These are phyloP conservation scores for Fusarium anguioides DNA, from an alignment of 2,329 filamentous ascomycete species.

Conservation along the genomic window DNA sequence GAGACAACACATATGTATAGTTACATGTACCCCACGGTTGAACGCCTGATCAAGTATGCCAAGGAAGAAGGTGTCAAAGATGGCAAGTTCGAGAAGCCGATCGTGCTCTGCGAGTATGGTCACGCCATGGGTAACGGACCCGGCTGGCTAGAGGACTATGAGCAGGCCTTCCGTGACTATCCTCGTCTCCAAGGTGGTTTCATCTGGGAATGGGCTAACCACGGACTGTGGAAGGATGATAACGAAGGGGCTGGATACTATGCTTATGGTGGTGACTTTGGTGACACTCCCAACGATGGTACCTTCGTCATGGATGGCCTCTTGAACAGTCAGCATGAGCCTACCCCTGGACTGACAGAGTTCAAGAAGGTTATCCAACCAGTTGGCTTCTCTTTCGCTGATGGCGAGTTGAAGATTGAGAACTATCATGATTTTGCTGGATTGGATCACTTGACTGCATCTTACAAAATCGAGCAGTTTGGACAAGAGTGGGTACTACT, in stretches of 20 bases:
- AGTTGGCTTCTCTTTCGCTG: constrained; percentile 55
- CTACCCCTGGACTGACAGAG: constrained; percentile 67
- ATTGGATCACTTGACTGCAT: constrained; percentile 55
- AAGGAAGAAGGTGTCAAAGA: constrained; percentile 57
- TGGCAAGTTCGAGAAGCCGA: constrained; percentile 64
- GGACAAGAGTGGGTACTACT: constrained; percentile 51
- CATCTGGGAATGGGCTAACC: constrained; percentile 75
- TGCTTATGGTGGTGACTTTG: constrained; percentile 72
- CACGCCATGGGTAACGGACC: constrained; percentile 82
- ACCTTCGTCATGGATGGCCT: constrained; percentile 73
- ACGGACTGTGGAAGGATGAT: constrained; percentile 65
- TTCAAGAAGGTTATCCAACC: constrained; percentile 69
- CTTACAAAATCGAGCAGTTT: constrained; percentile 58
- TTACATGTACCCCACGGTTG: constrained; percentile 72
- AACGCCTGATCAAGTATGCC: constrained; percentile 60
- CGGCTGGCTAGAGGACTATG: constrained; percentile 75
- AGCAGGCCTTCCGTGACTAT: constrained; percentile 70
- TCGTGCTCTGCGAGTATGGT: constrained; percentile 68
- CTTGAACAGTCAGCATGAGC: constrained; percentile 63
- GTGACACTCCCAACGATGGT: constrained; percentile 68
- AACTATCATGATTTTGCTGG: constrained; percentile 64
- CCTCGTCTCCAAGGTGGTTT: constrained; percentile 73
- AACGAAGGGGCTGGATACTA: constrained; percentile 60
- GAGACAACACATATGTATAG: constrained; percentile 73
- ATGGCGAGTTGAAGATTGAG: constrained; percentile 53